phyloP scores from a whole-genome alignment of 768 basidiomycete species.

The Leccinum incarnatum region DNA sequence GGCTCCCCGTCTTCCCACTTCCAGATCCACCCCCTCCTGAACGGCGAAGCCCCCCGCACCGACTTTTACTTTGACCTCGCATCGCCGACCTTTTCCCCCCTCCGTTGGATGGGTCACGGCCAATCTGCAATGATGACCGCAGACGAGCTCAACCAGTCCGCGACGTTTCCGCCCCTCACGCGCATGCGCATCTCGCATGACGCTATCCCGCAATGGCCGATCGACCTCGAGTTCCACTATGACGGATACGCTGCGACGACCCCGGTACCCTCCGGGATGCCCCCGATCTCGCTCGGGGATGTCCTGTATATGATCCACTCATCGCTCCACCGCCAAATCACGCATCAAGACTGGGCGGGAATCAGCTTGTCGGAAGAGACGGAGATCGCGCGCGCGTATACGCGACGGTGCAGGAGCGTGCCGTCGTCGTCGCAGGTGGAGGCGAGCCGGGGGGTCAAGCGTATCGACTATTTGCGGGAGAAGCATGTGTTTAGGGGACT shows the following conservation, averaged over 20 bases:
- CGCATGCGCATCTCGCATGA: conserved; percentile 59
- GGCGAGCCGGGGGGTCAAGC: conserved; percentile 38
- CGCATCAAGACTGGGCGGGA: conserved; percentile 35
- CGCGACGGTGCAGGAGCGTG: conserved; percentile 32
- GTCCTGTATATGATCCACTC: conserved; percentile 51
- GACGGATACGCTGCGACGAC: conserved; percentile 25
- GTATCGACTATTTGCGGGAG: conserved; percentile 38
- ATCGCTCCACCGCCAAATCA: conserved; percentile 42
- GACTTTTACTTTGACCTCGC: conserved; percentile 60
- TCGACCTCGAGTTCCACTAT: conserved; percentile 45
- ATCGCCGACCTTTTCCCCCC: conserved; percentile 43
- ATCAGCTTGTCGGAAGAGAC: conserved; percentile 28
- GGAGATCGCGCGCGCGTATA: conserved; percentile 36
- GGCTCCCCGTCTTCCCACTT: conserved; percentile 22
- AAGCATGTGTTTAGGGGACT: conserved; percentile 38
- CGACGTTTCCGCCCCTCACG: conserved; percentile 53
- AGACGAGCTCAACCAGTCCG: conserved; percentile 49
- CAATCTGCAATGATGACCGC: conserved; percentile 38
- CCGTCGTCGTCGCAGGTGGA: conserved; percentile 32
- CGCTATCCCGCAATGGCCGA: conserved; percentile 56
- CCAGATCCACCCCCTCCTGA: conserved; percentile 37
- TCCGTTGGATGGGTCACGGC: conserved; percentile 38
- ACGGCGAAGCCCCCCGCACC: conserved; percentile 44
- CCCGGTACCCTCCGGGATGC: conserved; percentile 8
- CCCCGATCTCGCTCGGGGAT: conserved; percentile 57